Evolutionary conservation across 78 protist genomes (phyloP).

Genomic region (Mantamonas sphyraenae): DNA sequence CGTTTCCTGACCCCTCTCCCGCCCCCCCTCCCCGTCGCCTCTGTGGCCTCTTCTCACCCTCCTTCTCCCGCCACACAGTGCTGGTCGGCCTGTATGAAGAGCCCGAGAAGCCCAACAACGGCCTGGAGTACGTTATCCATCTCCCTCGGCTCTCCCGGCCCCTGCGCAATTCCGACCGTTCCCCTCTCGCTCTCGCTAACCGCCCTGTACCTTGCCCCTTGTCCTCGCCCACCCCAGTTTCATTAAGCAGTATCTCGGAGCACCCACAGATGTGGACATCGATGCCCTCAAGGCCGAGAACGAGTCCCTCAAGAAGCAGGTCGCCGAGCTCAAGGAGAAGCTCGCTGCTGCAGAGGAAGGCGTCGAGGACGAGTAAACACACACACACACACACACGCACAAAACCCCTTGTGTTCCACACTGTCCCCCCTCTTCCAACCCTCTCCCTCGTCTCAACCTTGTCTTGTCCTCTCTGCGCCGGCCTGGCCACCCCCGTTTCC

Average conservation of each 20-base stretch:
- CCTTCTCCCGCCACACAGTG: conserved; percentile 7
- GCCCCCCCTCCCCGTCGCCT: no score
- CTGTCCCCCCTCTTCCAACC: no score
- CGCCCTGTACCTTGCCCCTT: neutral
- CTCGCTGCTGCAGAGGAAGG: no score
- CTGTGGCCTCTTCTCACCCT: no score
- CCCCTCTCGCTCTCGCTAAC: neutral
- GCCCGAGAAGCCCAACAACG: conserved; percentile 67
- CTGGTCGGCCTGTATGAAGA: conserved; percentile 69
- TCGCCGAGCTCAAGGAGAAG: conserved; percentile 30
- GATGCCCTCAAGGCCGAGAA: conserved; percentile 19
- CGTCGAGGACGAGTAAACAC: no score
- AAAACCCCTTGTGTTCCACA: no score
- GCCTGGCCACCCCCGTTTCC: no score
- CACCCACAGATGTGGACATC: conserved; percentile 9
- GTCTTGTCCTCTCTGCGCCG: no score
- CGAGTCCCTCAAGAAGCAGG: conserved; percentile 36
- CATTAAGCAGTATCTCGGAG: conserved; percentile 44
- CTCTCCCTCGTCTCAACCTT: no score
- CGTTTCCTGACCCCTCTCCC: no score
- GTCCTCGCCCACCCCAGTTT: conserved; percentile 8
- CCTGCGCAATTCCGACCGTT: neutral
- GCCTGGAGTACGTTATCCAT: conserved; percentile 43
- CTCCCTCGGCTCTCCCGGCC: neutral
- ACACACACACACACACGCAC: no score